Evolutionary conservation across 2,329 filamentous ascomycete species (phyloP).

Genomic region (Westerdykella ornata): DNA sequence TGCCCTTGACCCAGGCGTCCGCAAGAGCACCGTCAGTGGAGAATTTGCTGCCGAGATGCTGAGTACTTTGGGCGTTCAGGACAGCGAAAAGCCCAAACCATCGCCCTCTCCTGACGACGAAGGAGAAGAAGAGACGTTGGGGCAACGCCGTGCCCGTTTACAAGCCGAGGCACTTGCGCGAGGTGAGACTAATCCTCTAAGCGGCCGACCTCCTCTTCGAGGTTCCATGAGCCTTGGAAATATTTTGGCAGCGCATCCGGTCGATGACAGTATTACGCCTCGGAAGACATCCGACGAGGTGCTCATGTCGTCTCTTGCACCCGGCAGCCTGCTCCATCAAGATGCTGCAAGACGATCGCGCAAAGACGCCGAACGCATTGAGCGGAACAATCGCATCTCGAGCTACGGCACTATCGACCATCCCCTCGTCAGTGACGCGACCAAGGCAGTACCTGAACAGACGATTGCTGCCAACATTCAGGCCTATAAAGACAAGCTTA

Average conservation of each 20-base stretch:
- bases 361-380: conserved; percentile 30
- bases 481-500: conserved; percentile 32
- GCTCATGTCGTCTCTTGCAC: conserved; percentile 29
- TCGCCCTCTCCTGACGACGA: conserved; percentile 18
- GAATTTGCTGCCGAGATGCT: conserved; percentile 66
- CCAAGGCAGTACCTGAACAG: conserved; percentile 23
- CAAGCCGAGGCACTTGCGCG: conserved; percentile 60
- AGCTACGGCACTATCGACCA: conserved; percentile 24
- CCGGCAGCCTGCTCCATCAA: conserved; percentile 39
- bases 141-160: conserved; percentile 66
- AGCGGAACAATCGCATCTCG: conserved; percentile 28
- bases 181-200: conserved; percentile 25
- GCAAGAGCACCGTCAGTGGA: conserved; percentile 51
- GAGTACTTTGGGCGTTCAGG: conserved; percentile 34
- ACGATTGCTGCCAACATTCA: conserved; percentile 32
- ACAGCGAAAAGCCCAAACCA: conserved; percentile 24
- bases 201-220: conserved; percentile 32
- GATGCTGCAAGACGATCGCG: conserved; percentile 35
- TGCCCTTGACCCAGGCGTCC: conserved; percentile 37
- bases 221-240: conserved; percentile 54
- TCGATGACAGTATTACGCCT: conserved; percentile 27
- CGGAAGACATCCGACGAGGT: conserved; percentile 34
- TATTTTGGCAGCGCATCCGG: conserved; percentile 52
- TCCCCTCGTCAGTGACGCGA: conserved; percentile 21
- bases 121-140: conserved; percentile 68